Evolutionary conservation across 441 rosid species (phyloP).

Genomic region (Raphanus hybrid): DNA sequence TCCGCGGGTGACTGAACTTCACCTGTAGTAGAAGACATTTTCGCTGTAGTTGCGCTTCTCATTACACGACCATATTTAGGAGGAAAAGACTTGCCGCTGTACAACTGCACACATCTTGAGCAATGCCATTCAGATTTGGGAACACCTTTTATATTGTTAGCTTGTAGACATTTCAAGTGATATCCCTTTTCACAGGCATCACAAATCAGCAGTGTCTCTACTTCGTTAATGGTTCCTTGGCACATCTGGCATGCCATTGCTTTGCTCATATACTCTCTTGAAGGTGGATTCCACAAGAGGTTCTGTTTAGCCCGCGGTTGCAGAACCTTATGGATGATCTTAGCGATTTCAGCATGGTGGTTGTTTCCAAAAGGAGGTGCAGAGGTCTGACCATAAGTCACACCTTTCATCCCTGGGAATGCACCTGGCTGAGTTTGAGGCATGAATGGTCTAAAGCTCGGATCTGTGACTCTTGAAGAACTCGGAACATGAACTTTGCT

Average conservation of each 20-base stretch:
- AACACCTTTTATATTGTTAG: conserved; percentile 74
- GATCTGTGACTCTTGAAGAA: conserved; percentile 67
- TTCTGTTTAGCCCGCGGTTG: conserved; percentile 74
- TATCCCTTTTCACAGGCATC: conserved; percentile 97
- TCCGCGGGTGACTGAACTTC: conserved; percentile 66
- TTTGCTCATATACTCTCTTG: conserved; percentile 95
- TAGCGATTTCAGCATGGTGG: conserved; percentile 77
- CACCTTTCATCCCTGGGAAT: conserved; percentile 60
- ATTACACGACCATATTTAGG: conserved; percentile 98
- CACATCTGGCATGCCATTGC: conserved; percentile 82
- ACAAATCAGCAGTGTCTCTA: conserved; percentile 82
- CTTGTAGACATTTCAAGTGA: conserved; percentile 86
- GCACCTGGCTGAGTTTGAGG: conserved; percentile 61
- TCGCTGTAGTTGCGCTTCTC: conserved; percentile 62
- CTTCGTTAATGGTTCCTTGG: conserved; percentile 67
- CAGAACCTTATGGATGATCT: conserved; percentile 72
- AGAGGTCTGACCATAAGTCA: conserved; percentile 58
- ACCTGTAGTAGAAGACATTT: conserved; percentile 57
- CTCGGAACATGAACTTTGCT: conserved; percentile 58
- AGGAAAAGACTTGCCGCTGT: conserved; percentile 92
- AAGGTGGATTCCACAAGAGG: conserved; percentile 93
- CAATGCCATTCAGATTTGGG: conserved; percentile 99
- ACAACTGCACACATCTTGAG: conserved; percentile 71
- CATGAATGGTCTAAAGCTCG: conserved; percentile 60
- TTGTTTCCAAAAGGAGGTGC: conserved; percentile 52